These are phyloP conservation scores for Dacryopinax primogenitus DNA, from an alignment of 768 basidiomycete genomes.

Conservation along the genomic window DNA sequence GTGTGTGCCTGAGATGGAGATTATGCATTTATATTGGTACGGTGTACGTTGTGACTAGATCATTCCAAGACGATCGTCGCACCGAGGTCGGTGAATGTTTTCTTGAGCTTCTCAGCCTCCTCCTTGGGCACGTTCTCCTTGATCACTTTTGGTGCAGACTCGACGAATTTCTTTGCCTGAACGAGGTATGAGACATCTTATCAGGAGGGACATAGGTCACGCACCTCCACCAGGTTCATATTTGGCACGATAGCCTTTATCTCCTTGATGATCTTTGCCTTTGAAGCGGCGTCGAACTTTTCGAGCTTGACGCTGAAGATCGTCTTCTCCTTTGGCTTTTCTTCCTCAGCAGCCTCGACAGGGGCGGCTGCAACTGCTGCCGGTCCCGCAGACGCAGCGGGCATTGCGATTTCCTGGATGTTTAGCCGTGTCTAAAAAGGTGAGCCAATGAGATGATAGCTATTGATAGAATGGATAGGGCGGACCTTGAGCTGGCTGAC, in stretches of 20 bases:
- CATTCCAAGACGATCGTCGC: slow-evolving; percentile 78
- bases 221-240: slow-evolving; percentile 90
- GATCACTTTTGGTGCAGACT: slow-evolving; percentile 79
- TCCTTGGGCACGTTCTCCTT: slow-evolving; percentile 95
- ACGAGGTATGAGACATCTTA: background rate
- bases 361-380: slow-evolving; percentile 42
- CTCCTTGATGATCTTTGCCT: slow-evolving; percentile 95
- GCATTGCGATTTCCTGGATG: slow-evolving; percentile 94
- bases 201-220: slow-evolving; percentile 25
- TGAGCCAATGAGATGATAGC: background rate
- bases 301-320: slow-evolving; percentile 91
- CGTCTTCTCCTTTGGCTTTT: slow-evolving; percentile 98
- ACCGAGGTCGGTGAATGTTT: slow-evolving; percentile 77
- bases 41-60: slow-evolving; percentile 17
- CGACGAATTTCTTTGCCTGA: slow-evolving; percentile 98
- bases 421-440: slow-evolving; percentile 82
- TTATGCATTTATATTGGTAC: slow-evolving; percentile 8
- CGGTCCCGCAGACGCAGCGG: slow-evolving; percentile 53
- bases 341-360: slow-evolving; percentile 53
- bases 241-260: slow-evolving; percentile 92
- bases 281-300: slow-evolving; percentile 80
- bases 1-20: background rate
- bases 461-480: slow-evolving; percentile 9
- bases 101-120: slow-evolving; percentile 92
- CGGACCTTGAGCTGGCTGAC: slow-evolving; percentile 80